Evolutionary conservation across 768 basidiomycete genomes (phyloP), one percentile per base, ranked within the genome.

Genomic region (Rhizopogon salebrosus): DNA sequence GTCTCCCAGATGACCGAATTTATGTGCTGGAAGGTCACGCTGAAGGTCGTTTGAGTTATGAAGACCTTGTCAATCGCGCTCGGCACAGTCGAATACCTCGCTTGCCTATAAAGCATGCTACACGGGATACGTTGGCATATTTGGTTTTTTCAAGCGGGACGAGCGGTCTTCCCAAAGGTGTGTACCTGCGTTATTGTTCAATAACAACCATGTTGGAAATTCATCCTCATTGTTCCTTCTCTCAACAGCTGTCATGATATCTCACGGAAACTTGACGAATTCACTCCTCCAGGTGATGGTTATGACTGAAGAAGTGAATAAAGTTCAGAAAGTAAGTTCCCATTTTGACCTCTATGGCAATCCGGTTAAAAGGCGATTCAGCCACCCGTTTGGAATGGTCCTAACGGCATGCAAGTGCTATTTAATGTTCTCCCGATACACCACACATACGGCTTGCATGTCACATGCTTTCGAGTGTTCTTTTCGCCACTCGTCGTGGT

Each of bases 141-240:
- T 70, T 90, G 3, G 71, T 85, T 0, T 88, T 87, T 61, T 90
- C 88, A 0, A 89, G 88, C 59, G 88, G 88, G 22, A 90, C 89
- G 0, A 89, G 78, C 54, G 88, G 89, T 0, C 69, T 83, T 3
- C 86, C 88, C 0, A 90, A 90, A 78, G 86, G 87, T 82, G 23
- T 6, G 62, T 54, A 6, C 5, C 3, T 6, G 9, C n/a, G 52
- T n/a, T 41, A 27, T n/a, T 39, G 5, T 45, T 27, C 38, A 10
- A 24, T 46, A 1, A n/a, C 6, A 38, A 20, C 10, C 7, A 29
- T 31, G n/a, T 24, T 23, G 23, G 48, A 53, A n/a, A 68, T 18
- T 6, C 16, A 4, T 46, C 48, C 29, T 3, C 31, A 46, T 35
- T 16, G 9, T 34, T 14, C 31, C 40, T 20, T 40, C 23, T 39